phyloP scores from a whole-genome alignment of 208 protist genomes.

The Leishmania gerbilli region DNA sequence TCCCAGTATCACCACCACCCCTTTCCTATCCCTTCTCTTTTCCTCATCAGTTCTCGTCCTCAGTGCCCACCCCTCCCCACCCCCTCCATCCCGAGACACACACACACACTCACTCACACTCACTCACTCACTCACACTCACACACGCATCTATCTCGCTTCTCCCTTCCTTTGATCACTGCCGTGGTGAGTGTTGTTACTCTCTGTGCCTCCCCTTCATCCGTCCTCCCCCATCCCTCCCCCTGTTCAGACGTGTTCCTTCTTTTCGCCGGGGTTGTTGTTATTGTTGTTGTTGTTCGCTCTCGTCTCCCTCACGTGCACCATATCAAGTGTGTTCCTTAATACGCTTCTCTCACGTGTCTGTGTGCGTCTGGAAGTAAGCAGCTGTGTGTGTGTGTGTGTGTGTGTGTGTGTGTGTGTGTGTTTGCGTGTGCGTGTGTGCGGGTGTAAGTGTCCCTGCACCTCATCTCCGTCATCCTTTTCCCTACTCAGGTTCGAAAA shows the following conservation, averaged over 20 bases:
- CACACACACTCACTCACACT: neutral
- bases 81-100: too few species aligned
- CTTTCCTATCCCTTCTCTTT: neutral
- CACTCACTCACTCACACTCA: neutral
- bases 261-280: neutral
- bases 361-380: neutral
- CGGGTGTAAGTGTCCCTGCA: too few species aligned
- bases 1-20: neutral
- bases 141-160: neutral
- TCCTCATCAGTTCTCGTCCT: neutral
- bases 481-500: too few species aligned
- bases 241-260: neutral
- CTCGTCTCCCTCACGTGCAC: too few species aligned
- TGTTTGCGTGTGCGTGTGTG: neutral
- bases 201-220: too few species aligned
- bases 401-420: neutral
- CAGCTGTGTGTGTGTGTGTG: neutral
- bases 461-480: too few species aligned
- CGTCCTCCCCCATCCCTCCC: too few species aligned
- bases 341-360: neutral
- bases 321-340: neutral
- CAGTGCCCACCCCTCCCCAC: too few species aligned
- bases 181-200: neutral
- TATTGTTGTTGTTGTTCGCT: neutral
- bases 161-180: neutral